Evolutionary conservation across 2,329 filamentous ascomycete genomes (phyloP).

Genomic region (Lasiodiplodia sp.): DNA sequence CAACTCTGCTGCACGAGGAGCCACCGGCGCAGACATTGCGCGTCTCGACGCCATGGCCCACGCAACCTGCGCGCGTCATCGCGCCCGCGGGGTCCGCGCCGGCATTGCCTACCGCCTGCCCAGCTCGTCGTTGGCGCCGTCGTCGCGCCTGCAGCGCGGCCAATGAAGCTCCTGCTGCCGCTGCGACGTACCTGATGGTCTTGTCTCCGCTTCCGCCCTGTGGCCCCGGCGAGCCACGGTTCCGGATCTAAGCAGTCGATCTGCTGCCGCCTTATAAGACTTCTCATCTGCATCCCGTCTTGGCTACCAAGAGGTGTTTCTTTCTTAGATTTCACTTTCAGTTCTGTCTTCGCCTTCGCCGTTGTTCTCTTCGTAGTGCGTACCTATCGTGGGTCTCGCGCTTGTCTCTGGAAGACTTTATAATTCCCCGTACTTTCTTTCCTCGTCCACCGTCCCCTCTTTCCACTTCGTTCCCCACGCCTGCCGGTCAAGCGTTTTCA

Average conservation of each 20-base stretch:
- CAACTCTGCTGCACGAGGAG: not conserved
- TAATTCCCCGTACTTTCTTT: constrained; percentile 1
- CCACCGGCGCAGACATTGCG: not conserved
- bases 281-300: constrained; percentile 11
- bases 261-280: constrained; percentile 13
- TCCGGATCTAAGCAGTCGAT: not conserved
- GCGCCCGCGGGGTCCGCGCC: constrained; percentile 1
- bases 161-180: constrained; percentile 20
- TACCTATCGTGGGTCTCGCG: constrained; percentile 6
- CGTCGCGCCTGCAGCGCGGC: constrained; percentile 6
- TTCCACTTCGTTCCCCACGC: constrained; percentile 4
- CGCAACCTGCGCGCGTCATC: constrained; percentile 22
- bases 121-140: not conserved
- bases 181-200: constrained; percentile 4
- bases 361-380: constrained; percentile 24
- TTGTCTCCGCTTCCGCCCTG: constrained; percentile 11
- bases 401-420: constrained; percentile 27
- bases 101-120: constrained; percentile 13
- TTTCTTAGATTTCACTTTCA: constrained; percentile 18
- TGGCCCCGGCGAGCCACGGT: constrained; percentile 6
- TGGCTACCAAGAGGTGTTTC: constrained; percentile 27
- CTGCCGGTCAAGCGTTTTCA: constrained; percentile 32
- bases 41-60: constrained; percentile 14
- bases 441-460: not conserved
- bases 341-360: not conserved